phyloP scores from a whole-genome alignment of 208 protist genomes.

The Porcisia deanei region DNA sequence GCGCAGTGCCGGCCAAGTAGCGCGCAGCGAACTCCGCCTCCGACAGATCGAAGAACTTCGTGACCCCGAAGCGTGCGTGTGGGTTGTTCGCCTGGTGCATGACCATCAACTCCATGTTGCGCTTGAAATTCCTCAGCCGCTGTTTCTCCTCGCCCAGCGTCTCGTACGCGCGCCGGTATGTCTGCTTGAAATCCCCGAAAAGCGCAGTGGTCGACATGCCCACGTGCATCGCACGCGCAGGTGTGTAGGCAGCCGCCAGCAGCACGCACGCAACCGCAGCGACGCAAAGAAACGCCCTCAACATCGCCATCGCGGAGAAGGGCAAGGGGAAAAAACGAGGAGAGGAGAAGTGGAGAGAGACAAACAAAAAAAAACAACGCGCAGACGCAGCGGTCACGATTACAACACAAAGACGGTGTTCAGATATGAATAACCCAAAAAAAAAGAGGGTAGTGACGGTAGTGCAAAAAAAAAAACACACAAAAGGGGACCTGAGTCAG shows the following conservation, averaged over 20 bases:
- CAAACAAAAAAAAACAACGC: neutral
- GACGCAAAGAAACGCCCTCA: slow-evolving; percentile 15
- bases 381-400: neutral
- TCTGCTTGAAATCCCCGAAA: slow-evolving; percentile 48
- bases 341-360: neutral
- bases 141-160: slow-evolving; percentile 35
- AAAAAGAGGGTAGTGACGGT: neutral
- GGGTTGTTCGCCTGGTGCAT: slow-evolving; percentile 47
- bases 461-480: neutral
- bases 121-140: slow-evolving; percentile 39
- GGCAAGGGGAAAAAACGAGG: neutral
- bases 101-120: slow-evolving; percentile 40
- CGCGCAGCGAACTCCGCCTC: slow-evolving; percentile 45
- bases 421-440: too few relatives aligned
- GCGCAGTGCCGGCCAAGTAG: slow-evolving; percentile 40
- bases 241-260: slow-evolving; percentile 12
- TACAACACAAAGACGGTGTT: neutral
- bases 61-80: slow-evolving; percentile 55
- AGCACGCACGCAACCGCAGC: slow-evolving; percentile 29
- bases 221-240: slow-evolving; percentile 21
- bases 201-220: slow-evolving; percentile 17
- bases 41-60: slow-evolving; percentile 66
- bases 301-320: slow-evolving; percentile 16
- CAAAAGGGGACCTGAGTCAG: neutral
- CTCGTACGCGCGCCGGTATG: slow-evolving; percentile 40